A percentile compares a stretch with the other conserved stretches of the same genome.
Conservation (phyloP, 2,329 filamentous ascomycete genomes). For the Purpureocillium takamizusanense region DNA sequence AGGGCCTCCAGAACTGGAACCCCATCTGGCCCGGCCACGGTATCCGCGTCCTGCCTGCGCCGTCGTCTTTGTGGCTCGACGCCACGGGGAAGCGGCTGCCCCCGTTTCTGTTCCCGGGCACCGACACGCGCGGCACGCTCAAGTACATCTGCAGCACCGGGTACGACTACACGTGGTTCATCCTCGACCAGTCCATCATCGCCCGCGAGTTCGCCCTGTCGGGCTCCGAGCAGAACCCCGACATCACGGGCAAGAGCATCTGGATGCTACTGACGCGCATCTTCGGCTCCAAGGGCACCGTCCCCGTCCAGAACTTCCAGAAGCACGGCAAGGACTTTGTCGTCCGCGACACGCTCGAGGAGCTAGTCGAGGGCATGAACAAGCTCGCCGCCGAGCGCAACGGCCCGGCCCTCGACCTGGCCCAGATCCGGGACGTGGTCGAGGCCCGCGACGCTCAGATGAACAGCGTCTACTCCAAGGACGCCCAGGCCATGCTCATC, state of each 20-base stretch:
- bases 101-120: conserved; percentile 45
- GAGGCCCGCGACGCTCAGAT: conserved; percentile 47
- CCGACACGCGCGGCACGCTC: conserved; percentile 48
- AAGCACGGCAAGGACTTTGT: conserved; percentile 52
- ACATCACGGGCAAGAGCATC: conserved; percentile 48
- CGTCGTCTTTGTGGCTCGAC: conserved; percentile 54
- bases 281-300: conserved; percentile 41
- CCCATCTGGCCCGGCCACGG: conserved; percentile 53
- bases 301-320: conserved; percentile 48
- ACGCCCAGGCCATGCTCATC: conserved; percentile 54
- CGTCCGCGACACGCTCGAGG: conserved; percentile 44
- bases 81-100: conserved; percentile 50
- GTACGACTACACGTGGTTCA: conserved; percentile 56
- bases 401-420: conserved; percentile 38
- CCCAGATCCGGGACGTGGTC: conserved; percentile 34
- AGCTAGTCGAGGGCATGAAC: conserved; percentile 51
- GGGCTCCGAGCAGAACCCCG: conserved; percentile 55
- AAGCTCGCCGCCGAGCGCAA: conserved; percentile 34
- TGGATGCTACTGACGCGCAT: conserved; percentile 42
- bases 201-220: conserved; percentile 54
- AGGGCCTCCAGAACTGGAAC: conserved; percentile 53
- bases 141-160: conserved; percentile 51
- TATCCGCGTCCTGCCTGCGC: conserved; percentile 51
- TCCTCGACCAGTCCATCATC: conserved; percentile 48
- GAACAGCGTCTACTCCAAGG: conserved; percentile 47